Percentiles rank a stretch among this genome's conserved stretches.
phyloP scores from a whole-genome alignment of 306 rosid genomes.

The Rosa multiflora region DNA sequence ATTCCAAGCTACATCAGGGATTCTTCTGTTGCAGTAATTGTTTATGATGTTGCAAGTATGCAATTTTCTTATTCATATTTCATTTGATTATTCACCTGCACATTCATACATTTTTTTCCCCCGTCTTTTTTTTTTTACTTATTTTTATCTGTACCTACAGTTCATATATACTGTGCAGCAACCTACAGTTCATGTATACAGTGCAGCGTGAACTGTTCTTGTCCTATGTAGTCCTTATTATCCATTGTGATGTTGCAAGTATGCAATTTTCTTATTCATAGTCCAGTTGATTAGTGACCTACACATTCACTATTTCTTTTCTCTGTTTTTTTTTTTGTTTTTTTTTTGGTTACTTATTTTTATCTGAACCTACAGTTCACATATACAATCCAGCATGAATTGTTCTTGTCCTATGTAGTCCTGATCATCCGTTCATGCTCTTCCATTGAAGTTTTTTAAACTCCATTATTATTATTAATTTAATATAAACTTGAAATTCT shows the following conservation, averaged over 20 bases:
- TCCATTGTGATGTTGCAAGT: slow-evolving; percentile 42
- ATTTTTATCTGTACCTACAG: background rate
- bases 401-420: background rate
- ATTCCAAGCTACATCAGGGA: slow-evolving; percentile 64
- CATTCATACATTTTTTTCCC: background rate
- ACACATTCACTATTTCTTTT: background rate
- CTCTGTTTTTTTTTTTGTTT: background rate
- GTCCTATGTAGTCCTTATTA: too few species aligned
- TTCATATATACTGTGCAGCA: too few species aligned
- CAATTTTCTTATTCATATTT: background rate
- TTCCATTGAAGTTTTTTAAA: background rate
- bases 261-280: background rate
- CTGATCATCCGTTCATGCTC: background rate
- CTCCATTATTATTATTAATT: background rate
- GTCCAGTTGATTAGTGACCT: background rate
- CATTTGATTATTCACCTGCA: background rate
- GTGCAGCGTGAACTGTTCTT: too few species aligned
- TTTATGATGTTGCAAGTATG: slow-evolving; percentile 48
- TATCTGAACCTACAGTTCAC: background rate
- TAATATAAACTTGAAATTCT: background rate
- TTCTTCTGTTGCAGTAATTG: slow-evolving; percentile 58
- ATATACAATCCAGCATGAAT: background rate
- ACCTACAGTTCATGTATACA: background rate
- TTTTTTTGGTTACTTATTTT: too few species aligned
- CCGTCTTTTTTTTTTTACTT: background rate